Conservation (phyloP, 495 filamentous ascomycete genomes). For the Hypoxylon lenormandii region DNA sequence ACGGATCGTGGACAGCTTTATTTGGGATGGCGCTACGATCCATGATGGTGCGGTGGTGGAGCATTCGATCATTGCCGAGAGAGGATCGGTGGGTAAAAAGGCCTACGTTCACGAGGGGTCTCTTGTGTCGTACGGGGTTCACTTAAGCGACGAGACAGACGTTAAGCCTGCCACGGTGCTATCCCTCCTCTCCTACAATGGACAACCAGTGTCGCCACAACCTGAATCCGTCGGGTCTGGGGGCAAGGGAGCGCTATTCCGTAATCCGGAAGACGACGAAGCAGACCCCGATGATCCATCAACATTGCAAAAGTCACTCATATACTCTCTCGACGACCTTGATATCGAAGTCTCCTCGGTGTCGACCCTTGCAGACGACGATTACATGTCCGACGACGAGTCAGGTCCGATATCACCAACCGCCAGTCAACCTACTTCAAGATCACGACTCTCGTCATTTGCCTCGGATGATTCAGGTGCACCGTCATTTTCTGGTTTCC, state of each 20-base stretch:
- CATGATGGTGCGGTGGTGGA: constrained; percentile 76
- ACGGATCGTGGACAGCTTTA: constrained; percentile 79
- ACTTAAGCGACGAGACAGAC: constrained; percentile 68
- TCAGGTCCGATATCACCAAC: constrained; percentile 46
- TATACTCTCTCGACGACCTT: constrained; percentile 76
- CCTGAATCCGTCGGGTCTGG: constrained; percentile 65
- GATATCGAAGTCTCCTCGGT: constrained; percentile 82
- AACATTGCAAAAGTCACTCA: constrained; percentile 59
- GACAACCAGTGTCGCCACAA: constrained; percentile 64
- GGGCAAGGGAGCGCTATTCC: constrained; percentile 65
- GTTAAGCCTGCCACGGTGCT: constrained; percentile 53
- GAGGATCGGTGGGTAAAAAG: constrained; percentile 74
- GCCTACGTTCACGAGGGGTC: constrained; percentile 76
- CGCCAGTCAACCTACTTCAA: constrained; percentile 42
- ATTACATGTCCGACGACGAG: constrained; percentile 56
- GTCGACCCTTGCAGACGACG: constrained; percentile 67
- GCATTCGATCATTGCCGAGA: constrained; percentile 80
- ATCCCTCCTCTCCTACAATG: constrained; percentile 51
- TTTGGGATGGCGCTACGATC: constrained; percentile 87
- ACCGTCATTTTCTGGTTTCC: constrained; percentile 73
- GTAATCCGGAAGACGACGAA: constrained; percentile 65
- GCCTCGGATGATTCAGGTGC: constrained; percentile 62
- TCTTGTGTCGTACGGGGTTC: constrained; percentile 82
- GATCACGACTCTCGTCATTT: constrained; percentile 64
- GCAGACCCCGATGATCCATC: constrained; percentile 56